Evolutionary conservation across 331 rosid genomes (phyloP), one percentile per base, ranked within the genome.

Genomic region (Pyracantha coccinea): DNA sequence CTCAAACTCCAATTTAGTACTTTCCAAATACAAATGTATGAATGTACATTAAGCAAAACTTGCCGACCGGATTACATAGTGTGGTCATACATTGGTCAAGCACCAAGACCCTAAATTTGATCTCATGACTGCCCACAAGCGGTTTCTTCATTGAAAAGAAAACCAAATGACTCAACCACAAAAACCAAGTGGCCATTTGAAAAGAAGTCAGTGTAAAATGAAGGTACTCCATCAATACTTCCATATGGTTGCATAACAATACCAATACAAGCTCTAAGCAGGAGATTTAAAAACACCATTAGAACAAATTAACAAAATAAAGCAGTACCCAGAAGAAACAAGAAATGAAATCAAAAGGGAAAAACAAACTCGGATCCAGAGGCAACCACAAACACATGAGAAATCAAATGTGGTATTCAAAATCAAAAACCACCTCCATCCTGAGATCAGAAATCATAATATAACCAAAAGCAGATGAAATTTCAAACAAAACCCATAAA

Each of bases 401-500:
- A 45, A 35, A 58, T 59, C 68, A 59, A 72, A 60, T 24, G 41
- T 27, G 29, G 76, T 38, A 73, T 3, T 17, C 2, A 57, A 58
- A 55, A 59, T 24, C 3, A 57, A 58, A 55, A 24, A 2, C 11
- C 3, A 19, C 25, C 55, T 52, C 68, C 65, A 65, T 47, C 57
- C 35, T 17, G 60, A 65, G 78, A 71, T 77, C 81, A 25, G 62
- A 80, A n/a, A 47, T 6, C 8, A 15, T 41, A 38, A 41, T 61
- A 57, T 69, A 54, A 59, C 38, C 57, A 60, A 38, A 67, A 31
- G 33, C 53, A 77, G 28, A 65, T 28, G 57, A 69, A 24, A 10
- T 6, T 54, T 28, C 14, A 69, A 59, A n/a, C 44, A 78, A 53
- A 19, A 52, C 75, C 78, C 68, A 61, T 24, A 72, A 72, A 59